Evolutionary conservation across 2,329 filamentous ascomycete genomes (phyloP).

Genomic region (Sporothrix euskadiensis): DNA sequence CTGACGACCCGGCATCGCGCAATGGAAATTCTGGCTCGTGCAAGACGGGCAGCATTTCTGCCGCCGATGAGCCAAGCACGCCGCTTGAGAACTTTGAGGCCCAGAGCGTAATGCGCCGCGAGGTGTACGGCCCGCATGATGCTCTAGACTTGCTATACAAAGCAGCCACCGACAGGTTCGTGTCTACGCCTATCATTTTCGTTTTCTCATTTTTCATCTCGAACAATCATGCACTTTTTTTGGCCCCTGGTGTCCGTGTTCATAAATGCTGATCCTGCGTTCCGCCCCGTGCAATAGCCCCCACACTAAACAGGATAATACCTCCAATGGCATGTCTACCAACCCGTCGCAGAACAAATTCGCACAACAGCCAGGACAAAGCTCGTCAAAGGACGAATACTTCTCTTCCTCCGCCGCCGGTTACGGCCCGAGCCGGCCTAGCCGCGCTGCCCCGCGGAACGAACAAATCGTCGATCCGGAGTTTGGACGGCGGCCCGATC

Average conservation of each 20-base stretch:
- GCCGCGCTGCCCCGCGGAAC: constrained; percentile 31
- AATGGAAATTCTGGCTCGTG: constrained; percentile 40
- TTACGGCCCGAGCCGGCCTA: constrained; percentile 32
- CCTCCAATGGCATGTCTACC: background rate
- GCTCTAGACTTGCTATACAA: constrained; percentile 89
- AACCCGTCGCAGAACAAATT: constrained; percentile 2
- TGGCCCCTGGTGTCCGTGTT: too few relatives aligned
- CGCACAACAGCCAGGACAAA: background rate
- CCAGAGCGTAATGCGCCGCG: constrained; percentile 63
- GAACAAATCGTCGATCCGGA: constrained; percentile 51
- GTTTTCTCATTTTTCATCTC: background rate
- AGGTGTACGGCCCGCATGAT: constrained; percentile 89
- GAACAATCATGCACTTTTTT: background rate
- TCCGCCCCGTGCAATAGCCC: background rate
- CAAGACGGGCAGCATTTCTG: constrained; percentile 41
- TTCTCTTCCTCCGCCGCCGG: constrained; percentile 5
- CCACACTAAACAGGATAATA: constrained; percentile 24
- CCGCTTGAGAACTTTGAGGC: constrained; percentile 66
- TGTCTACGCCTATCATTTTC: background rate
- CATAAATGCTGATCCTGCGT: background rate
- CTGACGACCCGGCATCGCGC: constrained; percentile 36
- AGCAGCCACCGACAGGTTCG: constrained; percentile 65
- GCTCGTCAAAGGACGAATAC: background rate
- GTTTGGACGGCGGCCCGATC: constrained; percentile 47
- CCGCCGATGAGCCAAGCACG: constrained; percentile 55